Evolutionary conservation across 2,329 filamentous ascomycete species (phyloP).

Genomic region (Sordariomycetes sp.): DNA sequence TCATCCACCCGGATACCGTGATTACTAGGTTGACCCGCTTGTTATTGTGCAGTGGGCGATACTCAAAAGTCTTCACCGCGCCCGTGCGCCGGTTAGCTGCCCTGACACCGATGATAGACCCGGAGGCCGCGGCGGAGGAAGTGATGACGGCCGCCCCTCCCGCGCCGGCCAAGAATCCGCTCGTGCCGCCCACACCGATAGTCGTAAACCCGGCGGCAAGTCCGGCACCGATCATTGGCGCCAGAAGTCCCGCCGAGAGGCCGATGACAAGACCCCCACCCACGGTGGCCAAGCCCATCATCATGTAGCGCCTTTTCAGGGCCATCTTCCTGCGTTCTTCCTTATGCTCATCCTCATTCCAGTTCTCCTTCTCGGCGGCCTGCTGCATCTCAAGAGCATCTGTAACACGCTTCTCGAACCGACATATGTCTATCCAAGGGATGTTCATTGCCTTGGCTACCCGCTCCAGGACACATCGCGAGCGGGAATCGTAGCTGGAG

Average conservation of each 20-base stretch:
- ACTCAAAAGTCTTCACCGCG: slow-evolving; percentile 92
- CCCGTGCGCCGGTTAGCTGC: slow-evolving; percentile 84
- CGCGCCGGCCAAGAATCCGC: slow-evolving; percentile 80
- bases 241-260: slow-evolving; percentile 80
- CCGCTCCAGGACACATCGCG: slow-evolving; percentile 70
- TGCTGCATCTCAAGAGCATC: slow-evolving; percentile 98
- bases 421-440: slow-evolving; percentile 84
- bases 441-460: slow-evolving; percentile 75
- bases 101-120: slow-evolving; percentile 73
- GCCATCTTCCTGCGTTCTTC: slow-evolving; percentile 73
- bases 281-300: slow-evolving; percentile 95
- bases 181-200: slow-evolving; percentile 82
- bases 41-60: slow-evolving; percentile 93
- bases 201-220: slow-evolving; percentile 91
- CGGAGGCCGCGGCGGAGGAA: slow-evolving; percentile 75
- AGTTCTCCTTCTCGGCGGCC: slow-evolving; percentile 85
- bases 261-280: slow-evolving; percentile 93
- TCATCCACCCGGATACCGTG: slow-evolving; percentile 96
- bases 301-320: slow-evolving; percentile 73
- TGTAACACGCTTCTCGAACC: slow-evolving; percentile 94
- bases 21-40: slow-evolving; percentile 94
- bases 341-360: slow-evolving; percentile 95
- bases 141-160: slow-evolving; percentile 93
- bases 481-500: slow-evolving; percentile 83
- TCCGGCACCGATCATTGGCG: slow-evolving; percentile 87